Evolutionary conservation across 2,329 filamentous ascomycete species (phyloP).

Genomic region (Passalora sequoiae): DNA sequence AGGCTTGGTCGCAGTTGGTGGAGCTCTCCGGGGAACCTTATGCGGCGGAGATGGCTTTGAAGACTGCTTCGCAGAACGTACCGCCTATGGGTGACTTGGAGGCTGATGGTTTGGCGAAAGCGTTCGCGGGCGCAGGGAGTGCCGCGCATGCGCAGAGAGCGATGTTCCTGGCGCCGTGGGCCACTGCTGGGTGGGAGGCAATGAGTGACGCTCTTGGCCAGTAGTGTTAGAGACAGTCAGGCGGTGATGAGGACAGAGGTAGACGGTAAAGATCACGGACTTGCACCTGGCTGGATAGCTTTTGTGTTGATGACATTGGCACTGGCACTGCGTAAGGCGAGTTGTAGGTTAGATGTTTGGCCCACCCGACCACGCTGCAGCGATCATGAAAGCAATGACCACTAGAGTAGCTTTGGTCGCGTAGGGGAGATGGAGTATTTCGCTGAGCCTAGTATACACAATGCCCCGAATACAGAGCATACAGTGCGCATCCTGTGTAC

Average conservation of each 20-base stretch:
- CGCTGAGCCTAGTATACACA: neutral
- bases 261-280: neutral
- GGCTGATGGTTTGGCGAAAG: conserved; percentile 63
- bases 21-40: conserved; percentile 52
- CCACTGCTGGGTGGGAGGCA: conserved; percentile 17
- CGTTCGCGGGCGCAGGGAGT: conserved; percentile 68
- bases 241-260: neutral
- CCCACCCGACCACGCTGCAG: too few species aligned
- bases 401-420: too few species aligned
- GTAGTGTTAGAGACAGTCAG: too few species aligned
- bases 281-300: neutral
- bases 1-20: conserved; percentile 75
- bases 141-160: conserved; percentile 70
- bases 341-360: too few species aligned
- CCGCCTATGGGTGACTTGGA: conserved; percentile 66
- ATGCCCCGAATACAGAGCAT: neutral
- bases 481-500: neutral
- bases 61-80: conserved; percentile 68
- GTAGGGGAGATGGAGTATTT: neutral
- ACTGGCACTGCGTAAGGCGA: too few species aligned
- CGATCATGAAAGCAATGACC: too few species aligned
- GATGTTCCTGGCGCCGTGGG: conserved; percentile 78
- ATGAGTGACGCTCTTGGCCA: conserved; percentile 11
- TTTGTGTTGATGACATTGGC: too few species aligned
- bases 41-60: conserved; percentile 70